Base-by-base conservation (phyloP, 2,329 filamentous ascomycete genomes). In the Aspergillus brasiliensis region DNA sequence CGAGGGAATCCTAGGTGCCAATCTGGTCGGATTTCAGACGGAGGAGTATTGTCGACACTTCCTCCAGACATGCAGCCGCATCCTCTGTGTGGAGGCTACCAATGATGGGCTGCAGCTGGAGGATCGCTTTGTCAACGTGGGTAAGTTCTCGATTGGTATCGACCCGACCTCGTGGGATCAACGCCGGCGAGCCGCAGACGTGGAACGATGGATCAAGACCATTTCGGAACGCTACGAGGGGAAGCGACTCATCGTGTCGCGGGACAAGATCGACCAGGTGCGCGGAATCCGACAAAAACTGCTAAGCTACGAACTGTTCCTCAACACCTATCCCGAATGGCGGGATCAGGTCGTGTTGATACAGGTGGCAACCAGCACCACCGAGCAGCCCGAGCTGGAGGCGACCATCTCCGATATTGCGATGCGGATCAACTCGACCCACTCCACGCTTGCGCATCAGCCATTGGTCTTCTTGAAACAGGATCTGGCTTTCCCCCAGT, bases 11-110 rank as follows among this genome's bases (percentile, higher is more conserved):
- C 86, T 98, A 0, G 94, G 94, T 8, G 91, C 95, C 57, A 96
- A 97, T 68, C 81, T 98, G 11, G 86, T 98, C 63, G 93, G 91
- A 1, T 98, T 98, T 78, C 94, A 98, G 78, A 96, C 92, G 23
- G 87, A 89, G 58, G 94, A 98, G 75, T 98, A 98, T 71, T 90
- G 91, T 4, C 88, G 94, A 13, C 95, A 98, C 78, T 98, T 98
- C 76, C 81, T 97, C 52, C 93, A 97, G 77, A 98, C 94, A 0
- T 97, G 94, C 82, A 97, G 92, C 74, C 90, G 95, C 34, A 83
- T 98, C 13, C 83, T 98, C 38, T 89, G 86, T n/a, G 91, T 96
- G 1, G 94, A 98, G 75, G 93, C 93, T 1, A 94, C 91, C 0
- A 88, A 88, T 1, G 90, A 96, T 44, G 94, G 95, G 1, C 84